These are phyloP conservation scores for Phialocephala sp. DNA, from an alignment of 2,329 filamentous ascomycete genomes.

Conservation along the genomic window DNA sequence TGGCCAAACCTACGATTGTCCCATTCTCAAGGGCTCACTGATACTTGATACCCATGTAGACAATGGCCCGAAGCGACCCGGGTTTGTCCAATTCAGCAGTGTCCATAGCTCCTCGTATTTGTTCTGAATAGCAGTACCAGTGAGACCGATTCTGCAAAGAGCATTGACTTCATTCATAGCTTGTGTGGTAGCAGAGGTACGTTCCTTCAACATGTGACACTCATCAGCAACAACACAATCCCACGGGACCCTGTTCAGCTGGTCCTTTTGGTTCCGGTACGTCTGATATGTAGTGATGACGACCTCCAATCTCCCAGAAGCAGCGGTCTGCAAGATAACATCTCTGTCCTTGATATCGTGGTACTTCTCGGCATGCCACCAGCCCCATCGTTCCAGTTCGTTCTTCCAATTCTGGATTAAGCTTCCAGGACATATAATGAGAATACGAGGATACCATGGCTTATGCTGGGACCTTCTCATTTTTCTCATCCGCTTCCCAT, in stretches of 20 bases:
- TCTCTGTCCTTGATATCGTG: conserved; percentile 78
- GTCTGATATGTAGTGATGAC: conserved; percentile 95
- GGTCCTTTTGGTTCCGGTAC: conserved; percentile 76
- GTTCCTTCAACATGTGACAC: conserved; percentile 87
- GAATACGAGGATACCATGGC: conserved; percentile 80
- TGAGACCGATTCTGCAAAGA: conserved; percentile 89
- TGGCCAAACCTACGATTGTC: conserved; percentile 66
- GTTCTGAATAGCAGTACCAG: conserved; percentile 96
- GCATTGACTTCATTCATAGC: conserved; percentile 92
- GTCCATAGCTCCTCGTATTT: conserved; percentile 98
- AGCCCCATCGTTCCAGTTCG: conserved; percentile 89
- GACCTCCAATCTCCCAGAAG: conserved; percentile 80
- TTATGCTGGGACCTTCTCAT: conserved; percentile 64
- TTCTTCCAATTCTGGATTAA: conserved; percentile 91
- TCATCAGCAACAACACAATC: conserved; percentile 95
- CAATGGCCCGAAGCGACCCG: conserved; percentile 71
- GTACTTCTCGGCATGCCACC: conserved; percentile 87
- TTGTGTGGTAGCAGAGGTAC: conserved; percentile 75
- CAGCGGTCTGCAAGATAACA: conserved; percentile 73
- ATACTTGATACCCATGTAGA: conserved; percentile 81
- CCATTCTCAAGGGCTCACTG: conserved; percentile 78
- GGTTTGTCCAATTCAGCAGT: conserved; percentile 93
- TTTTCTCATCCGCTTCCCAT: conserved; percentile 86
- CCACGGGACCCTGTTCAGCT: conserved; percentile 86
- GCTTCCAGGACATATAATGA: conserved; percentile 89